These are phyloP conservation scores for Sporothrix pseudoabietina DNA, from an alignment of 2,329 filamentous ascomycete species.

Conservation along the genomic window DNA sequence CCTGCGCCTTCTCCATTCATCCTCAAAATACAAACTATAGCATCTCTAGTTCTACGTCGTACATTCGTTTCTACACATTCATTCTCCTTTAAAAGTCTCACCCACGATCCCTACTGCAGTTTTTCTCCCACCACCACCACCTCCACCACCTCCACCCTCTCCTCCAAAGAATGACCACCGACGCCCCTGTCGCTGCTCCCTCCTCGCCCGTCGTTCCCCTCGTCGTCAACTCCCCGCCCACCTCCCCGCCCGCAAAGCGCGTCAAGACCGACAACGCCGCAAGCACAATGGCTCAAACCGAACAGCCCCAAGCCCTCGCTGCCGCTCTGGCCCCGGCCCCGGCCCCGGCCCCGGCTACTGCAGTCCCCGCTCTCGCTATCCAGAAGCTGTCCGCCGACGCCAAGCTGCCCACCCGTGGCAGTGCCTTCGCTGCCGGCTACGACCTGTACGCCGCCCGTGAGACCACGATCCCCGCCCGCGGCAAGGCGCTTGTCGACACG, in stretches of 20 bases:
- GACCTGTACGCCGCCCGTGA: constrained; percentile 82
- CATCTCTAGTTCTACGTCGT: not conserved
- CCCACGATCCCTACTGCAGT: not conserved
- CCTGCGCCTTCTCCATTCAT: not conserved
- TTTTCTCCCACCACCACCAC: not conserved
- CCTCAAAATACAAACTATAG: not conserved
- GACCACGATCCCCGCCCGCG: constrained; percentile 74
- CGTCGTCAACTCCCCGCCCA: constrained; percentile 57
- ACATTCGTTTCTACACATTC: not conserved
- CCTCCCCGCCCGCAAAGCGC: constrained; percentile 78
- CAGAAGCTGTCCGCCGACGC: constrained; percentile 84
- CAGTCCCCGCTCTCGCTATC: constrained; percentile 63
- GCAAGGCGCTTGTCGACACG: constrained; percentile 85
- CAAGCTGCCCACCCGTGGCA: constrained; percentile 83
- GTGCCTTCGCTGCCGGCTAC: constrained; percentile 87
- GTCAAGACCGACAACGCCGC: constrained; percentile 61
- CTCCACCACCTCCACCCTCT: not conserved
- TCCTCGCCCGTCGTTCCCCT: constrained; percentile 32
- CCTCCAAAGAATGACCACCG: constrained; percentile 29
- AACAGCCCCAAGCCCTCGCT: constrained; percentile 42
- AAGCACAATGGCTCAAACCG: constrained; percentile 33
- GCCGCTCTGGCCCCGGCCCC: constrained; percentile 37
- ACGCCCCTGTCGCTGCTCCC: constrained; percentile 27
- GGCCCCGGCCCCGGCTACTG: constrained; percentile 37
- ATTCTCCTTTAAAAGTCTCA: not conserved